Percentiles rank a stretch among this genome's conserved stretches.
Evolutionary conservation across 2,329 filamentous ascomycete species (phyloP).

Genomic region (Ophiostoma sp.): DNA sequence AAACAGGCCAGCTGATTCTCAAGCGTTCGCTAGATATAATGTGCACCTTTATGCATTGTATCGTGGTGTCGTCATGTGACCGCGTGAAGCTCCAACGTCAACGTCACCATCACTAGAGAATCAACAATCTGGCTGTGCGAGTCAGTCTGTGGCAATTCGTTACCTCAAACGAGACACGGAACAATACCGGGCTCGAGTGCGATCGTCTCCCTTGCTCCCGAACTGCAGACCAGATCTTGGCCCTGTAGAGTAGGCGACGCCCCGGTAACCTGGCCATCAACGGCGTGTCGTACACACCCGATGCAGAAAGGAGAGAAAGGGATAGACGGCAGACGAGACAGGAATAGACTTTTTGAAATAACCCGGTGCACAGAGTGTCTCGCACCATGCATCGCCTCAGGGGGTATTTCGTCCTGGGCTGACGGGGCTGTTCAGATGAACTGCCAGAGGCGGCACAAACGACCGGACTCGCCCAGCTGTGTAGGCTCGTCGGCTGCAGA

Average conservation of each 20-base stretch:
- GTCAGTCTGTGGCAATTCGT: too few species aligned
- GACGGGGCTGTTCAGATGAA: neutral
- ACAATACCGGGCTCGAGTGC: neutral
- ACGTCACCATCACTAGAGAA: too few species aligned
- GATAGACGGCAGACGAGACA: neutral
- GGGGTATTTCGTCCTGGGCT: neutral
- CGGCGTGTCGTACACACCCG: conserved; percentile 1
- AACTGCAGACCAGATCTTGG: neutral
- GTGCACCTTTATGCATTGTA: too few species aligned
- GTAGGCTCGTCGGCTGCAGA: too few species aligned
- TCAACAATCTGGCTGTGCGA: too few species aligned
- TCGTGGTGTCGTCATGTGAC: too few species aligned
- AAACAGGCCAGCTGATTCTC: too few species aligned
- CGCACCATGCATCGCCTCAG: neutral
- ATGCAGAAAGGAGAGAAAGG: neutral
- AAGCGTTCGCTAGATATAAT: too few species aligned
- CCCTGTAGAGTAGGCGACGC: neutral
- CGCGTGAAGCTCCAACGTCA: too few species aligned
- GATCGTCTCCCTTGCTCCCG: neutral
- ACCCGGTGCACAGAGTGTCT: neutral
- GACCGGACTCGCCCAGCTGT: neutral
- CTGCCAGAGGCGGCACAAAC: conserved; percentile 4
- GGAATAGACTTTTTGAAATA: conserved; percentile 1
- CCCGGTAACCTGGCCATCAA: neutral
- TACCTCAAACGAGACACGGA: conserved; percentile 8